Evolutionary conservation across 169 alveolate genomes (phyloP).

Genomic region (Ichthyophthirius multifiliis): DNA sequence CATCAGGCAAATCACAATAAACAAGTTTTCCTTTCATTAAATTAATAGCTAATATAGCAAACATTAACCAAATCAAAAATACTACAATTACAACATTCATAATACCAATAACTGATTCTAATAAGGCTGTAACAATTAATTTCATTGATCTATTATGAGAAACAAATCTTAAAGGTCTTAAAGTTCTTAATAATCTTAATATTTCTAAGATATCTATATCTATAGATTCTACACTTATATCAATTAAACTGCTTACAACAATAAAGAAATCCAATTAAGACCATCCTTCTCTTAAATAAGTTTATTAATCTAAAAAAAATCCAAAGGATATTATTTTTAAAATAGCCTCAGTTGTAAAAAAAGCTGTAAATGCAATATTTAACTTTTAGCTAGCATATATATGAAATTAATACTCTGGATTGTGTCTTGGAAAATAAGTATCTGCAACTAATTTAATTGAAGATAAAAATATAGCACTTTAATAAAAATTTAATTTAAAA

Average conservation of each 20-base stretch:
- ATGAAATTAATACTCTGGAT: background rate
- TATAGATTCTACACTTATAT: constrained; percentile 37
- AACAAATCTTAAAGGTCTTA: constrained; percentile 84
- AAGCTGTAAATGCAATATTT: constrained; percentile 57
- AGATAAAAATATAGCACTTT: constrained; percentile 35
- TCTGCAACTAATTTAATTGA: constrained; percentile 53
- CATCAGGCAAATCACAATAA: constrained; percentile 24
- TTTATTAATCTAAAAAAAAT: constrained; percentile 48
- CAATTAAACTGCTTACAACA: constrained; percentile 65
- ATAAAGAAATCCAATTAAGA: constrained; percentile 69
- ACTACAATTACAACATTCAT: constrained; percentile 72
- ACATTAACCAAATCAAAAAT: constrained; percentile 56
- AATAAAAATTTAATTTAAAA: background rate
- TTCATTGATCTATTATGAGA: constrained; percentile 81
- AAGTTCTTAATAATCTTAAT: constrained; percentile 77
- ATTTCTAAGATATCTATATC: constrained; percentile 46
- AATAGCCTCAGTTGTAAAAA: constrained; percentile 61
- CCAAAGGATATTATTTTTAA: constrained; percentile 72
- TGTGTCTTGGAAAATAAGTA: constrained; percentile 49
- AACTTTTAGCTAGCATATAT: background rate
- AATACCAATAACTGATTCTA: constrained; percentile 80
- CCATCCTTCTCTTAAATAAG: constrained; percentile 80
- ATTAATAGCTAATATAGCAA: constrained; percentile 36
- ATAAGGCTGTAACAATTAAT: constrained; percentile 70
- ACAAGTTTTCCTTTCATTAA: constrained; percentile 16